Evolutionary conservation across 179 eudicot species (phyloP), one percentile per base, ranked within the genome.

Genomic region (Silene vulgaris): DNA sequence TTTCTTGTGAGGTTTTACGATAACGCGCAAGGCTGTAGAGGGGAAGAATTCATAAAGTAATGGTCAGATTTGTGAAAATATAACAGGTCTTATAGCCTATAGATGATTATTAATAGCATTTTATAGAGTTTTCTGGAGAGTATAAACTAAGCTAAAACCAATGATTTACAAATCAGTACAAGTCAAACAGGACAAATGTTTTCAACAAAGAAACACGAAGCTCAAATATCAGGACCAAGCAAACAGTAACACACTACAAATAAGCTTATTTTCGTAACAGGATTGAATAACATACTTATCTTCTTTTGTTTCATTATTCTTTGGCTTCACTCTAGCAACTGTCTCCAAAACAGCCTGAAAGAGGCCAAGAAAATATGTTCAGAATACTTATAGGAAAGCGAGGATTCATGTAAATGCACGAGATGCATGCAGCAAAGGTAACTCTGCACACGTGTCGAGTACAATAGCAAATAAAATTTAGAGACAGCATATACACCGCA

Each of bases 261-360:
- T 6, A 54, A 73, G 21, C 56, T 19, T 65, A 1, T n/a, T 40
- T 69, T 74, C 60, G 50, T 65, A 67, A 74, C 74, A 32, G 23
- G 4, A 21, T 80, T 50, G 73, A 76, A 73, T 52, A 40, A 83
- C 93, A 68, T 96, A 91, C 98, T 93, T 96, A 72, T 96, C 99
- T 78, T 96, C 98, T 76, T 96, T 96, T 23, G 93, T 93, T 43
- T 93, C 99, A 86, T 96, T 95, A 87, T 93, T 96, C 92, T 96
- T 93, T 59, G 96, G 73, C 93, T 83, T 93, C 77, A 96, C 97
- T 89, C 98, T 91, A 75, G 99, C 99, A 81, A 96, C 98, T 13
- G 99, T 96, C 90, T 96, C 99, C 94, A 96, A 65, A 81, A 88
- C 89, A 73, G 99, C 99, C 99, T 96, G 90, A 75, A 63, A 59